Conservation (phyloP, 768 basidiomycete genomes). For the Tubosaeta sp. region DNA sequence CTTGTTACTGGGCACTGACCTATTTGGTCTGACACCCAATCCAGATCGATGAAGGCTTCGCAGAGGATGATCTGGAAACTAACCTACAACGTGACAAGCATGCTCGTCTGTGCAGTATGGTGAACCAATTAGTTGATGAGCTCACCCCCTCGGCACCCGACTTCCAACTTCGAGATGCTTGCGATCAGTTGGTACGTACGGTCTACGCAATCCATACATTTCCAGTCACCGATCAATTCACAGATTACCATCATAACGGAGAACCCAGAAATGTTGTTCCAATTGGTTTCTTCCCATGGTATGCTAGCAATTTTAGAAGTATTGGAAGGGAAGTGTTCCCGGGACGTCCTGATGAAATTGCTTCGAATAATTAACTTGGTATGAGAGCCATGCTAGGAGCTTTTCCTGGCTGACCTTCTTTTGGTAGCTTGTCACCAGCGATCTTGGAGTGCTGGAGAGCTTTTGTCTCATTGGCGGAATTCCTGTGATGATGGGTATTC, state of each 20-base stretch:
- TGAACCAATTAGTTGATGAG: conserved; percentile 83
- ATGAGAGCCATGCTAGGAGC: not conserved
- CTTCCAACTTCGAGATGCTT: conserved; percentile 77
- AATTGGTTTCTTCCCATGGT: conserved; percentile 89
- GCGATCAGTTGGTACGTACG: conserved; percentile 74
- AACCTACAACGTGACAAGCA: conserved; percentile 92
- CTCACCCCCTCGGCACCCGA: conserved; percentile 79
- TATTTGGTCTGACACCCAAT: conserved; percentile 3
- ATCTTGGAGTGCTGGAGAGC: conserved; percentile 86
- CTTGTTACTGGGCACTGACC: not conserved
- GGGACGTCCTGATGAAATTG: conserved; percentile 82
- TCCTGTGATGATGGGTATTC: conserved; percentile 87
- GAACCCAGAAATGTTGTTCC: conserved; percentile 78
- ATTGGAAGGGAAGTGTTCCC: conserved; percentile 77
- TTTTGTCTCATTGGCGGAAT: conserved; percentile 95
- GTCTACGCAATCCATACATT: not conserved
- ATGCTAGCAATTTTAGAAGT: conserved; percentile 95
- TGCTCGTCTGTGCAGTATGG: conserved; percentile 75
- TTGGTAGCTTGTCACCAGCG: conserved; percentile 56
- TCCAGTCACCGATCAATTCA: not conserved
- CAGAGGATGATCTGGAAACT: conserved; percentile 86
- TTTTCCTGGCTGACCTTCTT: not conserved
- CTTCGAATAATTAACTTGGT: conserved; percentile 90
- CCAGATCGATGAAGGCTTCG: conserved; percentile 90
- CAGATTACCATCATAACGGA: conserved; percentile 76